A percentile compares a stretch with the other conserved stretches of the same genome.
Conservation (phyloP, 2,329 filamentous ascomycete genomes). For the Cercospora sp. region DNA sequence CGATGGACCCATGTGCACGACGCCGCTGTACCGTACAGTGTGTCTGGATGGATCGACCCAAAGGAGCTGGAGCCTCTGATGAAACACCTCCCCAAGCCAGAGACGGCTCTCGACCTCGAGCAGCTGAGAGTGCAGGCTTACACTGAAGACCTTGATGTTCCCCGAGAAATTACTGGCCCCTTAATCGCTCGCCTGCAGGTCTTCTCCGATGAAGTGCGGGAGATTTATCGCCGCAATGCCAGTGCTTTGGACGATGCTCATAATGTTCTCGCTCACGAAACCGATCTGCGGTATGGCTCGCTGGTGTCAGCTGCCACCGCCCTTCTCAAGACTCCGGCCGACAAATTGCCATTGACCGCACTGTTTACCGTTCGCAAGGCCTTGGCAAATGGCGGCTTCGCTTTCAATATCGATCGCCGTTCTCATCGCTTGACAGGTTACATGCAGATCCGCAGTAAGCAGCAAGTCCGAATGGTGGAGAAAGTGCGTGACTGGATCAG, state of each 20-base stretch:
- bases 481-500: conserved; percentile 56
- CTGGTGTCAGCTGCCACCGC: conserved; percentile 49
- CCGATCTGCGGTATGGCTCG: conserved; percentile 49
- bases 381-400: conserved; percentile 60
- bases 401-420: conserved; percentile 57
- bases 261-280: conserved; percentile 46
- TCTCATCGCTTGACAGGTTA: conserved; percentile 56
- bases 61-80: conserved; percentile 50
- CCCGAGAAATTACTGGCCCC: conserved; percentile 47
- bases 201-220: conserved; percentile 49
- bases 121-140: conserved; percentile 40
- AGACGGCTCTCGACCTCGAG: conserved; percentile 35
- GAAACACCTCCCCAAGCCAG: conserved; percentile 52
- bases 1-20: conserved; percentile 47
- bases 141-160: conserved; percentile 45
- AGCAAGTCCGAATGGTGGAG: conserved; percentile 55
- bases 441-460: conserved; percentile 61
- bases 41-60: conserved; percentile 51
- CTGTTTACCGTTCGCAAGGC: conserved; percentile 71
- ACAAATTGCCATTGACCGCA: conserved; percentile 38
- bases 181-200: conserved; percentile 46
- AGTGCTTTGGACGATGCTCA: conserved; percentile 53
- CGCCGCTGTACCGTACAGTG: conserved; percentile 48
- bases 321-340: conserved; percentile 39
- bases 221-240: conserved; percentile 51